Evolutionary conservation across 495 filamentous ascomycete genomes (phyloP), one percentile per base, ranked within the genome.

Genomic region (Penicillium longicatenatum): DNA sequence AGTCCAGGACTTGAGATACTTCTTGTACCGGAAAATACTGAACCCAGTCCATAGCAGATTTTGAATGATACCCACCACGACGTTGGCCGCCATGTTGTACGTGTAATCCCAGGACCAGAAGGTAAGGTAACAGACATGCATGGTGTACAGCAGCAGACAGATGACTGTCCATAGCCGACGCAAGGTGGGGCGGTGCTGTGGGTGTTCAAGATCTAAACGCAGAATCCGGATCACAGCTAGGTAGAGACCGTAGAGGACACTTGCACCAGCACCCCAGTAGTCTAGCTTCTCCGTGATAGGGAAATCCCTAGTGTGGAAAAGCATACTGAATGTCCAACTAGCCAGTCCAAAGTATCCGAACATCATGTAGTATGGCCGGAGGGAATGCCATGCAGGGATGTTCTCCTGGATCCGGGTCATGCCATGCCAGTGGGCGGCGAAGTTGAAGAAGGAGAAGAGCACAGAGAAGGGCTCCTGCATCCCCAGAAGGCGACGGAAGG

Each of bases 81-180:
- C 90, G 64, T 97, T 98, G 17, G 92, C 95, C 2, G 86, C 84
- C 93, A 98, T 98, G 64, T 98, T 98, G 75, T 98, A 98, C 3
- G 86, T 86, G 67, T 98, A 98, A 68, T 97, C 89, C 91, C 94
- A 98, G 26, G 79, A 79, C 82, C 90, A 88, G 58, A 91, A 83
- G 63, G 84, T 90, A 46, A 98, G 81, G 70, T 97, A 98, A 55
- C 78, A 82, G 50, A 95, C 88, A 67, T 98, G 94, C 29, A 82
- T 74, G 14, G 78, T 75, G 72, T 94, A 98, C 39, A 96, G 71
- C 3, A 73, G 51, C 22, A 86, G 67, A 65, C 94, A 98, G 9
- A 88, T 58, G 3, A 75, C 66, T 5, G 90, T 92, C 94, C 92
- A 97, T 4, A 83, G 50, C 0, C 88, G 80, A 55, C 95, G 76